A percentile compares a stretch with the other conserved stretches of the same genome.
phyloP scores from a whole-genome alignment of 2,329 filamentous ascomycete species.

The Alternaria brassicae region DNA sequence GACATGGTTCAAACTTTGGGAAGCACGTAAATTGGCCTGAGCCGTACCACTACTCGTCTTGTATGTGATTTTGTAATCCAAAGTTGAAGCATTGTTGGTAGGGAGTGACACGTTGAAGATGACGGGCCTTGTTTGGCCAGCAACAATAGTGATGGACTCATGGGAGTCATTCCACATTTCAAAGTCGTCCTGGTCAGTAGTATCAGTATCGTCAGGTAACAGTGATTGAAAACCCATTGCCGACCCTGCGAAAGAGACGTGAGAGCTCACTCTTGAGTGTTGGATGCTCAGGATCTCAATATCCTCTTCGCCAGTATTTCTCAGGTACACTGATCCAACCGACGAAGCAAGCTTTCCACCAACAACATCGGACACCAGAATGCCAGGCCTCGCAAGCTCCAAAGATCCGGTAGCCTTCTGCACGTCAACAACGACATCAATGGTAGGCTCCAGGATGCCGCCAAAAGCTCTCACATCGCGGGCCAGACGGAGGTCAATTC shows the following conservation, averaged over 20 bases:
- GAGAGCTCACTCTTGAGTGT: constrained; percentile 27
- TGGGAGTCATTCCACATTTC: neutral
- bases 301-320: constrained; percentile 53
- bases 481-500: constrained; percentile 60
- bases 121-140: constrained; percentile 54
- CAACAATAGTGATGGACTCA: constrained; percentile 27
- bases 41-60: constrained; percentile 18
- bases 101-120: constrained; percentile 45
- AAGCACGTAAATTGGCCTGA: constrained; percentile 30
- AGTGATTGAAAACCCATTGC: constrained; percentile 18
- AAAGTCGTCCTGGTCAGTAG: constrained; percentile 18
- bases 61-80: constrained; percentile 40
- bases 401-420: constrained; percentile 33
- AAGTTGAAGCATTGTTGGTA: constrained; percentile 29
- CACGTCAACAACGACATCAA: constrained; percentile 50
- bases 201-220: constrained; percentile 17
- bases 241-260: constrained; percentile 11
- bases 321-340: constrained; percentile 58
- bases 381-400: constrained; percentile 43
- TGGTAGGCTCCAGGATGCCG: constrained; percentile 56
- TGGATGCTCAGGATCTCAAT: constrained; percentile 47
- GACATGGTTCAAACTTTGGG: constrained; percentile 36
- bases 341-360: constrained; percentile 56
- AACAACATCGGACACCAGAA: constrained; percentile 62
- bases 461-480: constrained; percentile 66